phyloP scores from a whole-genome alignment of 371 early-diverging fungal genomes.

The Fennellomyces sp. region DNA sequence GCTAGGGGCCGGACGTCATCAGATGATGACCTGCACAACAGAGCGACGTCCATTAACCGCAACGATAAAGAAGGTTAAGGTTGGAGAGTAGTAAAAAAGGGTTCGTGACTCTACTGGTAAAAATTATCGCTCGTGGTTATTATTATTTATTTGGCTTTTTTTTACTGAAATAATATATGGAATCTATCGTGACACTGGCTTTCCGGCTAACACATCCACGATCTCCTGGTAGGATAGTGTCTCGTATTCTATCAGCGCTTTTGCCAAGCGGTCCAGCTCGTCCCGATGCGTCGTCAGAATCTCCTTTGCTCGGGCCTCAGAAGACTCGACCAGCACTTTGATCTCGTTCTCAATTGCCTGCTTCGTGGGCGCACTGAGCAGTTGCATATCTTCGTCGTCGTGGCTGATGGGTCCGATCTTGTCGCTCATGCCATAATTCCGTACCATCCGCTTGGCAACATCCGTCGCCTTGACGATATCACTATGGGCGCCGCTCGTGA shows the following conservation, averaged over 20 bases:
- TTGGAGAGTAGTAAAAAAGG: background rate
- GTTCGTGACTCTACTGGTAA: background rate
- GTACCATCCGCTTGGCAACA: slow-evolving; percentile 93
- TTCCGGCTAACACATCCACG: slow-evolving; percentile 8
- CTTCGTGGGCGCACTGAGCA: slow-evolving; percentile 76
- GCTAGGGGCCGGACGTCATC: background rate
- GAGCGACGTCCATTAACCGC: background rate
- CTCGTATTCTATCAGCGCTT: slow-evolving; percentile 88
- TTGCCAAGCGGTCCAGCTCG: slow-evolving; percentile 85
- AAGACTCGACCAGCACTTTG: slow-evolving; percentile 67
- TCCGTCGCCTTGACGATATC: slow-evolving; percentile 93
- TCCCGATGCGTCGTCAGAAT: slow-evolving; percentile 71
- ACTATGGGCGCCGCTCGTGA: slow-evolving; percentile 92
- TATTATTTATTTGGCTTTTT: background rate
- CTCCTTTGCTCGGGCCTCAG: slow-evolving; percentile 60
- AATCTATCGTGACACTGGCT: slow-evolving; percentile 8
- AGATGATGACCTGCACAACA: background rate
- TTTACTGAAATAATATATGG: background rate
- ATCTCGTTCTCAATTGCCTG: slow-evolving; percentile 87
- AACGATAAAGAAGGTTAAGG: background rate
- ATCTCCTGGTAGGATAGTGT: slow-evolving; percentile 77
- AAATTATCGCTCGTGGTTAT: background rate
- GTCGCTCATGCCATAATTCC: slow-evolving; percentile 93
- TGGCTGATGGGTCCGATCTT: slow-evolving; percentile 72
- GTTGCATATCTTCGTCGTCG: slow-evolving; percentile 72